A percentile compares a stretch with the other conserved stretches of the same genome.
phyloP scores from a whole-genome alignment of 169 alveolate genomes.

The Prorocentrum cordatum region DNA sequence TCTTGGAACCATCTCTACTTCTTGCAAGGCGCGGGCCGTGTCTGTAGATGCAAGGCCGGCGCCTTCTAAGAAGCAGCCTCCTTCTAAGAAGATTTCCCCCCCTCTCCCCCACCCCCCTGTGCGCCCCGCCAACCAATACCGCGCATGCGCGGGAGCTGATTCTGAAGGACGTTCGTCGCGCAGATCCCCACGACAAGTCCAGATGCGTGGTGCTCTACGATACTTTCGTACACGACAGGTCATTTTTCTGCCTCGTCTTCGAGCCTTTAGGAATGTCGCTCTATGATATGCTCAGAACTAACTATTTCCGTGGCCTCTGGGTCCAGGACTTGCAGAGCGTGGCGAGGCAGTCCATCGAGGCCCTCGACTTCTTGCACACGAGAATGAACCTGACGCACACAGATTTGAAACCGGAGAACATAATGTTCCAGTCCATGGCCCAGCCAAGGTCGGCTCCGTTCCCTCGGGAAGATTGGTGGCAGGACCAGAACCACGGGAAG shows the following conservation, averaged over 20 bases:
- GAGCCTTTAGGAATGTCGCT: conserved; percentile 94
- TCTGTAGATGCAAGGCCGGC: no score
- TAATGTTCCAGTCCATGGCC: neutral
- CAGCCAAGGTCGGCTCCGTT: neutral
- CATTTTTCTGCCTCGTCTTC: conserved; percentile 85
- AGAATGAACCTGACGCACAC: conserved; percentile 89
- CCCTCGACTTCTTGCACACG: conserved; percentile 86
- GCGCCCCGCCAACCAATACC: no score
- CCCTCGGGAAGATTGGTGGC: neutral
- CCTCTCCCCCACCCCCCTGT: no score
- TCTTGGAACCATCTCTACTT: no score
- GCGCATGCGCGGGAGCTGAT: no score
- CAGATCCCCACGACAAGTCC: no score
- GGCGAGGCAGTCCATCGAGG: conserved; percentile 87
- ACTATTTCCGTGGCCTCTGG: conserved; percentile 89
- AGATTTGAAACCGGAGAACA: conserved; percentile 85
- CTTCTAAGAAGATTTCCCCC: no score
- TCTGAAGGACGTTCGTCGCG: no score
- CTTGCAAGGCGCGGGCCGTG: no score
- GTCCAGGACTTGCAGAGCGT: conserved; percentile 85
- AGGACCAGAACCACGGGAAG: no score
- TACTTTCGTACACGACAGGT: conserved; percentile 28
- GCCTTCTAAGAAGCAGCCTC: no score
- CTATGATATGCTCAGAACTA: conserved; percentile 87
- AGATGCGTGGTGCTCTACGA: no score